phyloP scores from a whole-genome alignment of 768 basidiomycete genomes.

The Agrocybe chaxingu region DNA sequence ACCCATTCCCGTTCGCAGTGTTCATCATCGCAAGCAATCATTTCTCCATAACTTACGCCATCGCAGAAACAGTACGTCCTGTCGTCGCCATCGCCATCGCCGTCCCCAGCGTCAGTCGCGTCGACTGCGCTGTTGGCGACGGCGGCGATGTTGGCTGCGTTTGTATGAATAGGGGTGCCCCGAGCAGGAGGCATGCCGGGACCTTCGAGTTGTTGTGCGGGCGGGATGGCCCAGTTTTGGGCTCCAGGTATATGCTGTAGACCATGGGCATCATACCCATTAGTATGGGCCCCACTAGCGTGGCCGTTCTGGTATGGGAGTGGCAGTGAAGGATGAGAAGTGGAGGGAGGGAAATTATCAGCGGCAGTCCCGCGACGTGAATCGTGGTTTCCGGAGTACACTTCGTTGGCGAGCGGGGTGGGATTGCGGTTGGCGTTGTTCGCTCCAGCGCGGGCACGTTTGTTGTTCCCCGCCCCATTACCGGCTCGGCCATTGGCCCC shows the following conservation, averaged over 20 bases:
- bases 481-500: constrained; percentile 21
- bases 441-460: constrained; percentile 41
- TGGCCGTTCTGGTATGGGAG: constrained; percentile 33
- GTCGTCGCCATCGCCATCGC: constrained; percentile 58
- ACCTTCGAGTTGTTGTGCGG: constrained; percentile 62
- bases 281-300: constrained; percentile 30
- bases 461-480: constrained; percentile 27
- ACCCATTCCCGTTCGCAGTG: constrained; percentile 91
- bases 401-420: constrained; percentile 36
- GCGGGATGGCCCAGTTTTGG: constrained; percentile 49
- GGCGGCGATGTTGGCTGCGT: constrained; percentile 27
- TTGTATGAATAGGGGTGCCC: constrained; percentile 31
- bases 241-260: constrained; percentile 28
- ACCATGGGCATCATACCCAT: constrained; percentile 38
- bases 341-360: constrained; percentile 46
- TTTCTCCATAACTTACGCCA: constrained; percentile 83
- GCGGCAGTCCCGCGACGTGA: constrained; percentile 33
- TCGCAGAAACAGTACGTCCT: constrained; percentile 85
- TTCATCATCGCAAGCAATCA: constrained; percentile 89
- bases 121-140: constrained; percentile 27
- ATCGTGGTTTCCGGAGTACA: constrained; percentile 24
- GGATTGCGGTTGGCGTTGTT: constrained; percentile 38
- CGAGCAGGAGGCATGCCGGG: constrained; percentile 75
- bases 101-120: constrained; percentile 42
- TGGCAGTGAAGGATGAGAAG: constrained; percentile 57